Base-by-base conservation (phyloP, 306 rosid genomes). In the Ochetophila trinervis region DNA sequence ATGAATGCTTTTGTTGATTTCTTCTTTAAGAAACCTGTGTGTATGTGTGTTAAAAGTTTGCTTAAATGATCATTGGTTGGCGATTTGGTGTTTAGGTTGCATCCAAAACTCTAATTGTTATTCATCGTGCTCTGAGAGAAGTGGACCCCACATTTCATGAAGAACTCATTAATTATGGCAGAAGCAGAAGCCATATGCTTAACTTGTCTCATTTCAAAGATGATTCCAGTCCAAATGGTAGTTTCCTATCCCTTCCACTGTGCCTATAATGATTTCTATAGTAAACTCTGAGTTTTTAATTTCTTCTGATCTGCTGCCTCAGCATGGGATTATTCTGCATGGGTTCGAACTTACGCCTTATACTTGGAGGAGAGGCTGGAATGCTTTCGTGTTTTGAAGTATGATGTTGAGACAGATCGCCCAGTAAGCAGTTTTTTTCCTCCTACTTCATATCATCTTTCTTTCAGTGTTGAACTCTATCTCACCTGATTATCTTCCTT, bases 351-450 rank as follows among this genome's bases (percentile, higher is more conserved):
- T 37, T 94, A 94, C 79, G 99, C 99, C 40, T 83, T 94, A 62
- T 94, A 85, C 83, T 79, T 94, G 92, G 99, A 94, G 96, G 99
- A 94, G 87, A 85, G 97, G 69, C 69, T 94, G 78, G 99, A 94
- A 77, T 94, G 99, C 63, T 94, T 88, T 65, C 95, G 99, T 66
- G 97, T 94, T 65, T 67, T 90, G 75, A 90, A 88, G 87, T 94
- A 86, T 77, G 97, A 94, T 55, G 60, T 90, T 35, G 99, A 94
- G 82, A 88, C 84, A 32, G 99, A 94, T 70, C 97, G 84, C 54
- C 82, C 96, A 23, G 99, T 94, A 86, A 83, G 96, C 67, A 62
- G 13, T 68, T 69, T 47, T 56, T 54, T 53, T 70, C 70, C 21
- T 19, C 24, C 30, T 30, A 13, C 14, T 48, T 57, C 34, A 51